These are phyloP conservation scores for Gossypium davidsonii DNA, from an alignment of 441 rosid species.

Conservation along the genomic window DNA sequence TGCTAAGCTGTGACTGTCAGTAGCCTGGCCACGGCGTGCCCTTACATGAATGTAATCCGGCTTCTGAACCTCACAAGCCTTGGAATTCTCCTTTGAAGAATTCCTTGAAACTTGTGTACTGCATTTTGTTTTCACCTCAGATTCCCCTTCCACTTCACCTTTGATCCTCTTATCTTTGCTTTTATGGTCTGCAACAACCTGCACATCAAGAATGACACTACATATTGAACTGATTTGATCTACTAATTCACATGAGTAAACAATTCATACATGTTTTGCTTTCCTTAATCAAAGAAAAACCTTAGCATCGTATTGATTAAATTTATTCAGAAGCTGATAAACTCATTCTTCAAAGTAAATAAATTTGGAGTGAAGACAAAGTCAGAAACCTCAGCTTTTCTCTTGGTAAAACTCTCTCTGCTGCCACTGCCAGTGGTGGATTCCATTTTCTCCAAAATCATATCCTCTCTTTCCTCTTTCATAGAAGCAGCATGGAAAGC, in stretches of 20 bases:
- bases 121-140: slow-evolving; percentile 27
- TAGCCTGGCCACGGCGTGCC: slow-evolving; percentile 55
- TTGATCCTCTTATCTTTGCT: slow-evolving; percentile 27
- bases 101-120: slow-evolving; percentile 23
- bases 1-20: slow-evolving; percentile 54
- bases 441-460: slow-evolving; percentile 17
- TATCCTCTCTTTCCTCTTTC: slow-evolving; percentile 16
- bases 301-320: neutral
- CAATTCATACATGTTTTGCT: neutral
- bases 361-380: neutral
- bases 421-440: neutral
- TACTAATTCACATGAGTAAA: neutral
- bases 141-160: slow-evolving; percentile 30
- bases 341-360: neutral
- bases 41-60: slow-evolving; percentile 46
- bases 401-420: slow-evolving; percentile 24
- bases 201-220: slow-evolving; percentile 1
- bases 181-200: slow-evolving; percentile 28
- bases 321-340: neutral
- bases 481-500: neutral
- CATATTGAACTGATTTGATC: neutral
- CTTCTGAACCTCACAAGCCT: slow-evolving; percentile 28
- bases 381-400: slow-evolving; percentile 40
- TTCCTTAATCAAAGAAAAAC: neutral
- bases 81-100: slow-evolving; percentile 29